Percentiles rank a stretch among this genome's conserved stretches.
Conservation (phyloP, 1,139 yeast genomes). For the Hansenula sp. region DNA sequence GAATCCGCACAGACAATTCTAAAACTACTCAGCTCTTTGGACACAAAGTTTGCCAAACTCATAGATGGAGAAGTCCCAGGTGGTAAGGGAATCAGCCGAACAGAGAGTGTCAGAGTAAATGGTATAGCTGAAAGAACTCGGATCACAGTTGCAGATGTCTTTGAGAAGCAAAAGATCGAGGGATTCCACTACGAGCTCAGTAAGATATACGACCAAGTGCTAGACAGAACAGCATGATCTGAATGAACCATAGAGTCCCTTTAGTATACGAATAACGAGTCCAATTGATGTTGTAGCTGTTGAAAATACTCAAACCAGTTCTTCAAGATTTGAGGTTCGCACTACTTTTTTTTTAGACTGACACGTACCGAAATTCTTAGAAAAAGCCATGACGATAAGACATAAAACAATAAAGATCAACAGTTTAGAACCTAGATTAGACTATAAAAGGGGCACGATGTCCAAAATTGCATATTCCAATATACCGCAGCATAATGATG, state of each 20-base stretch:
- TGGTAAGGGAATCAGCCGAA: slow-evolving; percentile 9
- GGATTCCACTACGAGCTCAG: slow-evolving; percentile 19
- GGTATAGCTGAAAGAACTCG: slow-evolving; percentile 20
- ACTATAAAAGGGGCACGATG: not conserved
- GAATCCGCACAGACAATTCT: slow-evolving; percentile 11
- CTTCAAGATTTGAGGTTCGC: too few relatives aligned
- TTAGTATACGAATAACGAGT: too few relatives aligned
- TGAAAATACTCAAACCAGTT: too few relatives aligned
- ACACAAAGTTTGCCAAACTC: slow-evolving; percentile 13
- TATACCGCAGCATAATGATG: slow-evolving; percentile 4
- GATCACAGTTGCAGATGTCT: slow-evolving; percentile 6
- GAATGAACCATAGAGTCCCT: not conserved
- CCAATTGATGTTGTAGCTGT: too few relatives aligned
- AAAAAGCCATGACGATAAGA: not conserved
- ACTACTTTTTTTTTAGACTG: not conserved
- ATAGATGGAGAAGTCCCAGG: slow-evolving; percentile 17
- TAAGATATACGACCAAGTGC: slow-evolving; percentile 14
- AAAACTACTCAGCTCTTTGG: slow-evolving; percentile 12
- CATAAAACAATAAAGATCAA: not conserved
- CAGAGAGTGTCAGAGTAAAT: slow-evolving; percentile 17
- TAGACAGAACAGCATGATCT: slow-evolving; percentile 14
- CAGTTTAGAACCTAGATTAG: not conserved
- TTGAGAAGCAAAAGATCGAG: slow-evolving; percentile 11
- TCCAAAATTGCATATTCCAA: slow-evolving; percentile 6
- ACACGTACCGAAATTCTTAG: not conserved